Evolutionary conservation across 2,329 filamentous ascomycete genomes (phyloP).

Genomic region (Calonectria hawksworthii): DNA sequence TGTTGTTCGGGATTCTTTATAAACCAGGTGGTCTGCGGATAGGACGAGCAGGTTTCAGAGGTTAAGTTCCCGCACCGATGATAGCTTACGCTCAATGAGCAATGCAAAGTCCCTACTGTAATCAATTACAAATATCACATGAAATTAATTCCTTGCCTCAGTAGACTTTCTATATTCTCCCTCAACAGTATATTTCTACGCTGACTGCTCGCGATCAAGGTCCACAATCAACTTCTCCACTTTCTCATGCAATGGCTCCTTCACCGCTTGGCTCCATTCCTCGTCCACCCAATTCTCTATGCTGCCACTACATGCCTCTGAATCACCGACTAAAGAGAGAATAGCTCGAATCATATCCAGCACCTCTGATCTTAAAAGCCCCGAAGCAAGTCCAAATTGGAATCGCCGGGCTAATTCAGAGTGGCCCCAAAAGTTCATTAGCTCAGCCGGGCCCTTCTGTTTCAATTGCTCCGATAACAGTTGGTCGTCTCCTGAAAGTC

Average conservation of each 20-base stretch:
- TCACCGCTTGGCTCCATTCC: no score
- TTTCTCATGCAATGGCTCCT: not conserved
- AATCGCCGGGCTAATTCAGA: not conserved
- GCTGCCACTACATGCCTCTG: not conserved
- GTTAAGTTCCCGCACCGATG: not conserved
- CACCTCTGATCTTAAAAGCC: not conserved
- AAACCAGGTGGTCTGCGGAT: not conserved
- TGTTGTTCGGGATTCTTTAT: not conserved
- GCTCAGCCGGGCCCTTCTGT: not conserved
- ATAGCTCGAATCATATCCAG: not conserved
- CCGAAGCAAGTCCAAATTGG: not conserved
- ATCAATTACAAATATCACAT: not conserved
- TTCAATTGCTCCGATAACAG: not conserved
- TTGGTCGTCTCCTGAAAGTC: not conserved
- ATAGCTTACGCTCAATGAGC: not conserved
- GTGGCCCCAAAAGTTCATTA: not conserved
- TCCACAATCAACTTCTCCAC: not conserved
- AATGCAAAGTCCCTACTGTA: not conserved
- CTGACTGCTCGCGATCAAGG: not conserved
- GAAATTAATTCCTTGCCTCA: not conserved
- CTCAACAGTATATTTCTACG: not conserved
- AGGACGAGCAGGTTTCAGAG: not conserved
- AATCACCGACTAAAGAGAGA: not conserved
- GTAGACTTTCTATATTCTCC: no score
- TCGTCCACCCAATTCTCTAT: no score